Percentiles rank a stretch among this genome's conserved stretches.
phyloP scores from a whole-genome alignment of 805 yeast species.

The Lachancea waltii region DNA sequence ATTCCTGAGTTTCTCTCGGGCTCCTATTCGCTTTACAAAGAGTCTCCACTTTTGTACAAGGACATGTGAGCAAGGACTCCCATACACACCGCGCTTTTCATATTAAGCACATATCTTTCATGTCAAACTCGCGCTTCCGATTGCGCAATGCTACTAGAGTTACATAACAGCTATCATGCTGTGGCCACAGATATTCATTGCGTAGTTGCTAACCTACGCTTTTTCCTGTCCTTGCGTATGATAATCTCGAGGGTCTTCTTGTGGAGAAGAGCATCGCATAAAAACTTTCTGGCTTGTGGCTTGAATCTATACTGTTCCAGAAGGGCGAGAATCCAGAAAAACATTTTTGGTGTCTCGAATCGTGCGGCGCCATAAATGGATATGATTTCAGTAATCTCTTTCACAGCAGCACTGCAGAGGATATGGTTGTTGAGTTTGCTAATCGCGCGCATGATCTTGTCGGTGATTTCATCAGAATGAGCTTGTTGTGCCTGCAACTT shows the following conservation, averaged over 20 bases:
- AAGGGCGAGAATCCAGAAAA: conserved; percentile 44
- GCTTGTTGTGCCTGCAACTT: conserved; percentile 5
- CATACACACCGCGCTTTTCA: too few species aligned
- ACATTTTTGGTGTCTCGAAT: conserved; percentile 49
- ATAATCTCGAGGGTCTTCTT: conserved; percentile 46
- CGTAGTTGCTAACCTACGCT: conserved; percentile 10
- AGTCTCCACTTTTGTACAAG: conserved; percentile 27
- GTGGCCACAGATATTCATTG: too few species aligned
- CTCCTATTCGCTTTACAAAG: conserved; percentile 24
- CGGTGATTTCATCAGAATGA: conserved; percentile 25
- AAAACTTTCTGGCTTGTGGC: conserved; percentile 54
- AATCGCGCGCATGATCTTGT: conserved; percentile 34
- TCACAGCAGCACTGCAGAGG: conserved; percentile 46
- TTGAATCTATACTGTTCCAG: conserved; percentile 55
- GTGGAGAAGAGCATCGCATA: conserved; percentile 58
- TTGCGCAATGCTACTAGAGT: conserved; percentile 5
- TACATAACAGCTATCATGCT: conserved; percentile 1
- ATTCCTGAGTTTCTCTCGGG: conserved; percentile 25
- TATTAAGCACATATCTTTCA: too few species aligned
- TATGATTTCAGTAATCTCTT: conserved; percentile 50
- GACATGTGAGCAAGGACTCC: conserved; percentile 12
- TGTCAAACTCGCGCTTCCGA: too few species aligned
- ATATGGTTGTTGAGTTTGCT: conserved; percentile 53
- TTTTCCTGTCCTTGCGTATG: conserved; percentile 36
- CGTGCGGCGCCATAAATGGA: conserved; percentile 42